phyloP scores from a whole-genome alignment of 208 protist genomes.

The Wallacemonas sp. region DNA sequence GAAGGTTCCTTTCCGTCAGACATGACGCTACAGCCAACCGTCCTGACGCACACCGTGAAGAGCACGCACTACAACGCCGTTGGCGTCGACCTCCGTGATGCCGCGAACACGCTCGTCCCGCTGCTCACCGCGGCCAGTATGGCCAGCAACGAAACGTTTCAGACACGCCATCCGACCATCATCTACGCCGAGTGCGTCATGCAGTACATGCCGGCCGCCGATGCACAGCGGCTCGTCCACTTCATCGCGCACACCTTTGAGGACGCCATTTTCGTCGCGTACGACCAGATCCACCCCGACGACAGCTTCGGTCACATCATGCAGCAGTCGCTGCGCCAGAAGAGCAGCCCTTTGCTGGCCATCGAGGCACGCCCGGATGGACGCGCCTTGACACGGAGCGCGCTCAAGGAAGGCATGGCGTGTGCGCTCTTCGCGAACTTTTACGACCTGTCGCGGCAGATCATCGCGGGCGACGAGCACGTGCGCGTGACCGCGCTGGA shows the following conservation, averaged over 20 bases:
- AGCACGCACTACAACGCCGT: constrained; percentile 60
- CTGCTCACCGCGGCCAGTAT: constrained; percentile 17
- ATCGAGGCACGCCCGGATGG: constrained; percentile 49
- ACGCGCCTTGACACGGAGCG: constrained; percentile 48
- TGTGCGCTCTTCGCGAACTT: constrained; percentile 73
- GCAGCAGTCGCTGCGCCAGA: constrained; percentile 57
- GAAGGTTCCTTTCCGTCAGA: constrained; percentile 41
- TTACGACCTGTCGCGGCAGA: constrained; percentile 65
- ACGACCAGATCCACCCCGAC: constrained; percentile 76
- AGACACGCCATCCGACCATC: constrained; percentile 50
- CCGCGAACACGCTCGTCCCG: constrained; percentile 27
- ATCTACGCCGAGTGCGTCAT: constrained; percentile 92
- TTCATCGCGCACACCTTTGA: constrained; percentile 53
- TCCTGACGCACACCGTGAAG: constrained; percentile 14
- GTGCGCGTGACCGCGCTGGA: constrained; percentile 73
- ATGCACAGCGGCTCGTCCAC: constrained; percentile 51
- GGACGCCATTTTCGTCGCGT: constrained; percentile 66
- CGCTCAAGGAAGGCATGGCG: constrained; percentile 53
- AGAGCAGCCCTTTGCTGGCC: constrained; percentile 74
- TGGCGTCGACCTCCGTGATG: constrained; percentile 74
- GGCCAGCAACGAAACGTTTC: constrained; percentile 29
- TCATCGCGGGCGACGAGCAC: constrained; percentile 48
- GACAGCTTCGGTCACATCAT: constrained; percentile 90
- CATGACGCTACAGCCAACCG: constrained; percentile 17
- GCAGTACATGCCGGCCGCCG: constrained; percentile 85